Evolutionary conservation across 192 early-diverging fungal species (phyloP), one percentile per base, ranked within the genome.

Genomic region (Gryganskiella cystojenkinii): DNA sequence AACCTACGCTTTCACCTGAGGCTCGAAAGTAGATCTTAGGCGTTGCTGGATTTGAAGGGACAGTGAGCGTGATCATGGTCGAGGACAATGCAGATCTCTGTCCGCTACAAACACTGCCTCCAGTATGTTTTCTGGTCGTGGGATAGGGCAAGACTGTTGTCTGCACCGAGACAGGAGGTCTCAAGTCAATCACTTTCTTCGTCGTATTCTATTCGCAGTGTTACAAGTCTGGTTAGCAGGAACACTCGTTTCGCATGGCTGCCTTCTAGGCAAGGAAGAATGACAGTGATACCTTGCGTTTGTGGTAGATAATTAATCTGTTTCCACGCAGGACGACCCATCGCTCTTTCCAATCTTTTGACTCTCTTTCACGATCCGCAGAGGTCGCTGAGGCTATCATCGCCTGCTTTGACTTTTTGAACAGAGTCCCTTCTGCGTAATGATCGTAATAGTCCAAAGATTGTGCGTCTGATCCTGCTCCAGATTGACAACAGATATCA

Each of bases 301-400:
- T 75, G 37, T 61, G 63, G 64, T 75, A 67, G 15, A 75, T 44
- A 8, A 62, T 25, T 28, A 75, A 44, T 13, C 25, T 75, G 15
- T 25, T 75, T 37, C 72, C 72, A 24, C 67, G 72, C 1, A 75
- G 59, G 3, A 75, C 72, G 14, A 66, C 72, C 72, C 72, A 75
- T 10, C 72, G 56, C 25, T 60, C 72, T 22, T 75, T 75, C 72
- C 72, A 75, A 1, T 55, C 40, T 47, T 57, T 63, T 1, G 44
- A 53, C 0, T 70, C 51, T 22, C 22, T 68, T n/a, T n/a, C 30
- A 9, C 59, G 51, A 27, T 71, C 15, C 20, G 37, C 46, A 2
- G 62, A 37, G 15, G 55, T n/a, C 20, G 20, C 59, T 33, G 46
- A 51, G 13, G 47, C 55, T 20, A 27, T 24, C 15, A 45, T 14